Base-by-base conservation (phyloP, 208 protist genomes). In the Leishmania turanica region DNA sequence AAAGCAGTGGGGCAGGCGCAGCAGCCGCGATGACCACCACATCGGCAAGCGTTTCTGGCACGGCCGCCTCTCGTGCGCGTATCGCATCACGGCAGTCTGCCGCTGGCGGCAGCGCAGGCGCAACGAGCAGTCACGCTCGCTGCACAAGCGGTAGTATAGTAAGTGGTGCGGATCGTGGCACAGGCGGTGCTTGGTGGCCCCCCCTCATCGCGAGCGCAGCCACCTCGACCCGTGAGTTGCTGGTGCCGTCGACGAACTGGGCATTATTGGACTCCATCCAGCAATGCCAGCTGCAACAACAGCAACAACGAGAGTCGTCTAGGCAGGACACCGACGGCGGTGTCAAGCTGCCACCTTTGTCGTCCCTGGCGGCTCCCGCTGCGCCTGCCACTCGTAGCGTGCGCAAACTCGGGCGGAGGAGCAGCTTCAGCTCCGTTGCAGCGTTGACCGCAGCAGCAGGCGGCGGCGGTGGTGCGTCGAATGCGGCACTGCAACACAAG, bases 241-340 rank as follows among this genome's bases (percentile, higher is more conserved):
- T 86, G 17, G 82, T 86, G 42, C 82, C 82, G 21, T 86, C 82
- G 4, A 86, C 82, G 6, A 86, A 86, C 73, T 86, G 82, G 82
- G 66, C 40, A 31, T 82, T 78, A 13, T 37, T 82, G 27, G 78
- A 86, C 34, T 60, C 53, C 42, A 82, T 86, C 40, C 82, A 82
- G 54, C 78, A 65, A 1, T 66, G 79, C 19, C 75, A 78, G 58
- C 74, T 47, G 74, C 74, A 71, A 21, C 76, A 62, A 21, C 74
- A 71, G 31, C 60, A 79, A 21, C 54, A 62, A 49, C 74, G 56
- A 31, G 24, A 66, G 4, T n/a, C 19, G 54, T 11, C 77, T 17
- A 34, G 11, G 8, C 40, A 69, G 11, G 78, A 80, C 21, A 69
- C 77, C 8, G 62, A 79, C 34, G 70, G 76, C 60, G 54, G 9